phyloP scores from a whole-genome alignment of 495 filamentous ascomycete species.

The Penicillium arizonense region DNA sequence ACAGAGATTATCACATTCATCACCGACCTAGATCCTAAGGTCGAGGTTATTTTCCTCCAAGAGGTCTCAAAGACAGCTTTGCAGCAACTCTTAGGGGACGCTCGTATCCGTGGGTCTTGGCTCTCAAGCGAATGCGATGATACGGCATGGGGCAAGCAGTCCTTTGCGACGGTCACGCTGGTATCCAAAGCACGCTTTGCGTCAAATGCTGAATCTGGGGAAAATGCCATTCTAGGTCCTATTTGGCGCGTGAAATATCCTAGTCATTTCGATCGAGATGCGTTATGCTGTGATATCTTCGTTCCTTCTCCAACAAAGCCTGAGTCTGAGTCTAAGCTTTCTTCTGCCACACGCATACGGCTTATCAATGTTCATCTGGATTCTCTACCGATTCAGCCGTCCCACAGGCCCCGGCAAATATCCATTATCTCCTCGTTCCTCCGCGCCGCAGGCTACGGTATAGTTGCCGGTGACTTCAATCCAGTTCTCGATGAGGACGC shows the following conservation, averaged over 20 bases:
- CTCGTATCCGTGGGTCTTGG: conserved; percentile 14
- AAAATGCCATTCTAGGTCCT: conserved; percentile 8
- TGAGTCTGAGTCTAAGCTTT: no score
- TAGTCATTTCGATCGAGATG: conserved; percentile 20
- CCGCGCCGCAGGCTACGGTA: conserved; percentile 12
- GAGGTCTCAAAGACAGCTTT: conserved; percentile 20
- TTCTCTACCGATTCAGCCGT: conserved; percentile 21
- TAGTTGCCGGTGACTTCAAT: conserved; percentile 30
- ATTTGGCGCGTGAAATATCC: conserved; percentile 19
- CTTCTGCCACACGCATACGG: conserved; percentile 4
- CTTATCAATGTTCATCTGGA: conserved; percentile 26
- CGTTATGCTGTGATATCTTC: conserved; percentile 26
- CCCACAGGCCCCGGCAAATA: conserved; percentile 18
- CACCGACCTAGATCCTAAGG: background rate
- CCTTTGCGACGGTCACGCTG: conserved; percentile 18
- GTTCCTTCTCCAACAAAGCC: conserved; percentile 1
- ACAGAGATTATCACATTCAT: conserved; percentile 13
- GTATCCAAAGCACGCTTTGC: conserved; percentile 13
- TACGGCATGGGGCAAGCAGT: background rate
- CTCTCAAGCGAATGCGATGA: conserved; percentile 15
- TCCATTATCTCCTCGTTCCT: conserved; percentile 18
- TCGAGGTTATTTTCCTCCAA: conserved; percentile 20
- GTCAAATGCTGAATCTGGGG: background rate
- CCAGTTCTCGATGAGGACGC: conserved; percentile 23
- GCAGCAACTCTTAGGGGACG: conserved; percentile 7